phyloP scores from a whole-genome alignment of 768 basidiomycete genomes.

The Chlorophyllum brunneum region DNA sequence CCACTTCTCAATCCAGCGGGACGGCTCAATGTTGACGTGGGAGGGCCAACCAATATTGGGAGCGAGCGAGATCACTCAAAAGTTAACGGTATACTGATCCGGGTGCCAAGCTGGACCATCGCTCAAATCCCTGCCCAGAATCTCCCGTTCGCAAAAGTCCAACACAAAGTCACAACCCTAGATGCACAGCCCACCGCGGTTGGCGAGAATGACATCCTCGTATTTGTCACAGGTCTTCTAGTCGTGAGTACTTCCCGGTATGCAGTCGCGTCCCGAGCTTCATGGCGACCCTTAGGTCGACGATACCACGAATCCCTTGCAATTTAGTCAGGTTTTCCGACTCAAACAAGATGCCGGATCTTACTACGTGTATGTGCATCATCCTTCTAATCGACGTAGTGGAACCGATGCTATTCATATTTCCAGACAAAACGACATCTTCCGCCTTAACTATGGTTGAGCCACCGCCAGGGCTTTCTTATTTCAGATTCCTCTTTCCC shows the following conservation, averaged over 20 bases:
- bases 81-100: slow-evolving; percentile 54
- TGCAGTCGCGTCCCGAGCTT: background rate
- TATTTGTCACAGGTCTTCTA: slow-evolving; percentile 87
- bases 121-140: slow-evolving; percentile 32
- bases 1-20: slow-evolving; percentile 52
- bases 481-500: background rate
- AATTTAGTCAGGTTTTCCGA: slow-evolving; percentile 93
- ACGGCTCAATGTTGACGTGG: slow-evolving; percentile 80
- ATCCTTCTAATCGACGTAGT: no score
- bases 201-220: slow-evolving; percentile 35
- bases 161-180: slow-evolving; percentile 75
- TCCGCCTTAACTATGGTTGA: slow-evolving; percentile 80
- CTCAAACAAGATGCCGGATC: slow-evolving; percentile 69
- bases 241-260: slow-evolving; percentile 41
- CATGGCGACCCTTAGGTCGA: slow-evolving; percentile 61
- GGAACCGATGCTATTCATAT: no score
- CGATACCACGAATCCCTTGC: slow-evolving; percentile 71
- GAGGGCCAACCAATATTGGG: slow-evolving; percentile 66
- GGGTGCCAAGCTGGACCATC: no score
- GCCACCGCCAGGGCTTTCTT: slow-evolving; percentile 6
- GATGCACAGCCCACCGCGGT: slow-evolving; percentile 88
- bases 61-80: slow-evolving; percentile 52
- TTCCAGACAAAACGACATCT: slow-evolving; percentile 78
- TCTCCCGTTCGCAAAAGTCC: slow-evolving; percentile 79
- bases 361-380: slow-evolving; percentile 77